Percentiles rank a stretch among this genome's conserved stretches.
Conservation (phyloP, 225 moss, liverwort and hornwort species). For the Rhytidiadelphus loreus region DNA sequence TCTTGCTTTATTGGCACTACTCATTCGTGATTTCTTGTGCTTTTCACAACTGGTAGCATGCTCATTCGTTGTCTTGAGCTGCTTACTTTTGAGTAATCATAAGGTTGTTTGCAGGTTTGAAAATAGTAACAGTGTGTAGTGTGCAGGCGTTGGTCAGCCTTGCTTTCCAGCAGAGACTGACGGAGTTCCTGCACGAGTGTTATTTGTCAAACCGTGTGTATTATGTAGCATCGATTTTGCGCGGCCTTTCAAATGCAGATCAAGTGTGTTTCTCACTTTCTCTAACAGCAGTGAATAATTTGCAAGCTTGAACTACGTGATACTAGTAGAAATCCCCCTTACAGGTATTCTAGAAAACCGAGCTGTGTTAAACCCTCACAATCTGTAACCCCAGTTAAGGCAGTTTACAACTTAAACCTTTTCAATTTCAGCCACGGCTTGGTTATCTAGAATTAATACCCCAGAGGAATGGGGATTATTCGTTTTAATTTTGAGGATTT, state of each 20-base stretch:
- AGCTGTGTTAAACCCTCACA: neutral
- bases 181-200: slow-evolving; percentile 28
- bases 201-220: slow-evolving; percentile 42
- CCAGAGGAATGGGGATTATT: neutral
- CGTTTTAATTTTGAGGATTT: neutral
- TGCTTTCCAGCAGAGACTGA: slow-evolving; percentile 37
- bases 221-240: slow-evolving; percentile 32
- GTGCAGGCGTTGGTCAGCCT: slow-evolving; percentile 31
- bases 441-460: too few relatives aligned
- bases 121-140: neutral
- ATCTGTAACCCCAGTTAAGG: neutral
- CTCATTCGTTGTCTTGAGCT: neutral
- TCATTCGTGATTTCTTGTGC: neutral
- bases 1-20: neutral
- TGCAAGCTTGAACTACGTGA: neutral
- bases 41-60: neutral
- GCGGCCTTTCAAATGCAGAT: slow-evolving; percentile 47
- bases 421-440: neutral
- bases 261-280: slow-evolving; percentile 17
- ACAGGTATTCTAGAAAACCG: neutral
- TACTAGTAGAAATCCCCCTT: too few relatives aligned
- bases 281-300: neutral
- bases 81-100: neutral
- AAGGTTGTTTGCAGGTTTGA: neutral
- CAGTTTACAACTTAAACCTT: neutral